phyloP scores from a whole-genome alignment of 306 rosid genomes.

The Prunus padus region DNA sequence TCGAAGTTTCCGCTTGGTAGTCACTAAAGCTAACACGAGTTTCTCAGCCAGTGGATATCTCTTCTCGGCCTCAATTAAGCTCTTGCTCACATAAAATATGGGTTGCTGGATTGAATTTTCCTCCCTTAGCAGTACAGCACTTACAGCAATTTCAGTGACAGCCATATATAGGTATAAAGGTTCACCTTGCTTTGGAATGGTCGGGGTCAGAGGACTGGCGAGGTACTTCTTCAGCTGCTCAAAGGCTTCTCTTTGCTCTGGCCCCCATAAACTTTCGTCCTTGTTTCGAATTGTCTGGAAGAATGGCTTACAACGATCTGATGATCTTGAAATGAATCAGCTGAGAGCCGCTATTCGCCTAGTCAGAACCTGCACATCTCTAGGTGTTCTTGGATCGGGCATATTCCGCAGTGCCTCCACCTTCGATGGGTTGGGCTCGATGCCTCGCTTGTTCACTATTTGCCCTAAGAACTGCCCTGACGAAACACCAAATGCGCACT shows the following conservation, averaged over 20 bases:
- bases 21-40: background rate
- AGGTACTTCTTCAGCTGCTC: background rate
- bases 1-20: fast-evolving
- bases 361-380: background rate
- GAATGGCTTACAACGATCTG: too few relatives aligned
- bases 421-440: background rate
- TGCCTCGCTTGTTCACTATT: background rate
- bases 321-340: background rate
- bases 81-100: background rate
- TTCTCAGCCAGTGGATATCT: background rate
- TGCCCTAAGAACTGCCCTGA: background rate
- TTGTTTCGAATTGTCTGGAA: too few relatives aligned
- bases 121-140: fast-evolving
- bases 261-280: too few relatives aligned
- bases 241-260: background rate
- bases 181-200: background rate
- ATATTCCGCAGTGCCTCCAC: background rate
- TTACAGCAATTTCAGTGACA: fast-evolving
- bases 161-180: fast-evolving
- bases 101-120: background rate
- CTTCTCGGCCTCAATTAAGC: background rate
- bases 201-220: fast-evolving
- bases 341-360: background rate
- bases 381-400: background rate
- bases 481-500: background rate